Evolutionary conservation across 2,329 filamentous ascomycete genomes (phyloP), one percentile per base, ranked within the genome.

Genomic region (Chrysoporthe austroafricana): DNA sequence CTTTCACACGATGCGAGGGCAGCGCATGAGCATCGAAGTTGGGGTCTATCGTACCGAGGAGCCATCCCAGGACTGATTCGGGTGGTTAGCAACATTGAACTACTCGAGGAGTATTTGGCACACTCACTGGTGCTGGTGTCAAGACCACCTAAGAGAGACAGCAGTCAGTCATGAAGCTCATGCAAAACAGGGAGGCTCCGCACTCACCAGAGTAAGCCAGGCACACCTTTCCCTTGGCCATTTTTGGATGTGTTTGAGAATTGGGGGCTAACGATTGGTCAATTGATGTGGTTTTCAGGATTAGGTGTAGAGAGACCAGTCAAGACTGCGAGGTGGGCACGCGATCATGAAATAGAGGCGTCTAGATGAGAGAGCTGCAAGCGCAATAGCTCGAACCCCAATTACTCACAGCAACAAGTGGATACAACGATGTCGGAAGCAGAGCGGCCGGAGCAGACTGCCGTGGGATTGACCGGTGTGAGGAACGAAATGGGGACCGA

Each of bases 51-150:
- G 18, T 66, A 66, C 64, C 64, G 34, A 70, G 66, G n/a, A 70
- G 66, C 69, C 69, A 70, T 66, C 66, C 66, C 48, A 70, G 66
- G 63, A 70, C 69, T 70, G 44, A 34, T 9, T 6, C 8, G 42
- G 11, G 8, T 42, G 42, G 63, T 70, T 48, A 70, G 63, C 46
- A 44, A 36, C 34, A 26, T 32, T n/a, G 8, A 4, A n/a, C 18
- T 39, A 18, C 18, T 36, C 14, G 14, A n/a, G 18, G 21, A 42
- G 2, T 6, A 39, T 16, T 7, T 57, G 32, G 32, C n/a, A 63
- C 18, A 70, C 69, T 70, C 64, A 70, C 69, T 70, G 66, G 69
- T 70, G 43, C 66, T 68, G 69, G 69, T 70, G 64, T 70, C 69
- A 21, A 70, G 69, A 32, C 69, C 69, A 62, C 69, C 69, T 70